Evolutionary conservation across 1,139 yeast species (phyloP).

Genomic region (Hyphopichia khmerensis): DNA sequence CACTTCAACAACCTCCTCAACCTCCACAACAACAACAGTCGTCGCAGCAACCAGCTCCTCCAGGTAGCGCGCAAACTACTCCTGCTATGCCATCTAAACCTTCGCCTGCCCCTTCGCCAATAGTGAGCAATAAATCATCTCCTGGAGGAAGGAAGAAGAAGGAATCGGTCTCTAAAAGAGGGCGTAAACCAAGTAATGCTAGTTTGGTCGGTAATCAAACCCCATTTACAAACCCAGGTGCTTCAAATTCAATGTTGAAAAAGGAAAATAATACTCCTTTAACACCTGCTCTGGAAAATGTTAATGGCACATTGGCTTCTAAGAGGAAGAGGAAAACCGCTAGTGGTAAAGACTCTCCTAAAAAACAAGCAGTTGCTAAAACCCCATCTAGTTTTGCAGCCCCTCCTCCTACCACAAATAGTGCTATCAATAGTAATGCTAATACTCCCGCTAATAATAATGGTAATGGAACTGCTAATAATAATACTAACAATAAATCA

Average conservation of each 20-base stretch:
- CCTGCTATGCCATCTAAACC: slow-evolving; percentile 16
- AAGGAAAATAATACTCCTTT: slow-evolving; percentile 43
- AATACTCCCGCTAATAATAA: background rate
- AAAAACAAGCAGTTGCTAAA: slow-evolving; percentile 19
- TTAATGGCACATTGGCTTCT: slow-evolving; percentile 15
- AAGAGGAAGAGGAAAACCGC: slow-evolving; percentile 27
- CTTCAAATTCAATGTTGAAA: slow-evolving; percentile 11
- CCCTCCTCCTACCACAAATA: slow-evolving; percentile 12
- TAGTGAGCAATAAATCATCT: slow-evolving; percentile 35
- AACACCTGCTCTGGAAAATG: slow-evolving; percentile 44
- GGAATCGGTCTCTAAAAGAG: slow-evolving; percentile 29
- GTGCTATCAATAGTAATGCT: background rate
- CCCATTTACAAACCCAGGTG: slow-evolving; percentile 3
- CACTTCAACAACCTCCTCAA: slow-evolving; percentile 7
- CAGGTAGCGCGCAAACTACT: slow-evolving; percentile 6
- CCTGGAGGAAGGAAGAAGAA: slow-evolving; percentile 30
- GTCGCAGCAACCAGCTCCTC: too few relatives aligned
- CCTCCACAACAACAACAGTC: slow-evolving; percentile 1
- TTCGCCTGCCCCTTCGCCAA: slow-evolving; percentile 36
- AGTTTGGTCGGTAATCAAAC: slow-evolving; percentile 9
- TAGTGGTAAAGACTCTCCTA: slow-evolving; percentile 32
- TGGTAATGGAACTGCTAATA: background rate
- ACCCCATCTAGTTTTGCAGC: slow-evolving; percentile 17
- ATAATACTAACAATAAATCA: background rate
- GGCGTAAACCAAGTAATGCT: slow-evolving; percentile 33